phyloP scores from a whole-genome alignment of 345 rosid genomes.

The Psidium friedrichsthalianum region DNA sequence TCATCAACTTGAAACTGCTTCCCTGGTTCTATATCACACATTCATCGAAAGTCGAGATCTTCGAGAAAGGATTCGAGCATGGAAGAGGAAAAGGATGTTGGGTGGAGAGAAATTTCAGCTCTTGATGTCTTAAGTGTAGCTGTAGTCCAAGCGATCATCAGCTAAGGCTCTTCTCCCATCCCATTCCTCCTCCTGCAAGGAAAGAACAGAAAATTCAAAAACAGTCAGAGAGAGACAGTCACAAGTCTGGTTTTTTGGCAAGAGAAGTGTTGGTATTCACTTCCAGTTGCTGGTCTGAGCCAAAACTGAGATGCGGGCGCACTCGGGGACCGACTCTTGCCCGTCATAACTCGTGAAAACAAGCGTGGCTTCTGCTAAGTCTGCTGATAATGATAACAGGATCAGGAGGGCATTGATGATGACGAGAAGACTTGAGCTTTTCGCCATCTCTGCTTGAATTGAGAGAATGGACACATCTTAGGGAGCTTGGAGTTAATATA shows the following conservation, averaged over 20 bases:
- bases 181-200: not conserved
- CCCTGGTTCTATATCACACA: not conserved
- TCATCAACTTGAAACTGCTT: not conserved
- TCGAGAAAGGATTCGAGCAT: not conserved
- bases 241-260: not conserved
- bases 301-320: not conserved
- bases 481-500: not conserved
- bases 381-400: not conserved
- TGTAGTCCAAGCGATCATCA: conserved; percentile 9
- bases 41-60: not conserved
- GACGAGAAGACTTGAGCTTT: not conserved
- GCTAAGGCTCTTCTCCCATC: conserved; percentile 4
- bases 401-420: not conserved
- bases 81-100: not conserved
- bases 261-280: not conserved
- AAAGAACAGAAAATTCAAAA: not conserved
- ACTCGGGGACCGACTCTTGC: not conserved
- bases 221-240: not conserved
- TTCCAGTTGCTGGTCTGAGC: not conserved
- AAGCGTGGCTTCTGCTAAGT: not conserved
- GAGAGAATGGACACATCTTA: not conserved
- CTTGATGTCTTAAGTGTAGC: conserved; percentile 14
- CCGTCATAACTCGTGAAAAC: not conserved
- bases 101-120: not conserved
- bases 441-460: not conserved